Base-by-base conservation (phyloP, 345 rosid genomes). In the Noccaea caerulescens region DNA sequence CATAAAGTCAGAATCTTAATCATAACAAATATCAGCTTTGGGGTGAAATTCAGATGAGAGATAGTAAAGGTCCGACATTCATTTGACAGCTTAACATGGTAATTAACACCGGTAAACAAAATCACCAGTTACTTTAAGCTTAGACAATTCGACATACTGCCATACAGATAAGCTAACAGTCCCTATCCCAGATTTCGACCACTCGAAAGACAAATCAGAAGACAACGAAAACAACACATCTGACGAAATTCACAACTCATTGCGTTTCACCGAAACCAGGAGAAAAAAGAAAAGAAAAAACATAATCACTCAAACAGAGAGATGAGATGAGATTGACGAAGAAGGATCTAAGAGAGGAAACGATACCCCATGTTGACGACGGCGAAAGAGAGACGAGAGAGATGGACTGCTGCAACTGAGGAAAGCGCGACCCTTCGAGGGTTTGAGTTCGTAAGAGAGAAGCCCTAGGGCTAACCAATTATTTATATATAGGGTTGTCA, bases 301-400 rank as follows among this genome's bases (percentile, higher is more conserved):
- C 72, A 73, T 5, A 18, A 11, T 34, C 33, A 3, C 32, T 20
- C 0, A 27, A 11, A 33, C 23, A 0, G 6, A 61, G 73, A 20
- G 23, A 20, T 20, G 27, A 42, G 32, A 44, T 41, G 41, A 75
- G 64, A 6, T 1, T 23, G 58, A 30, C 11, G 3, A 68, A 0
- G 18, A 11, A 25, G 51, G 52, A 63, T 38, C 66, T 0, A 27
- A 45, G 27, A 44, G 44, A 43, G 7, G 23, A 60, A 46, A 32
- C 13, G 41, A 23, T 70, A 76, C 80, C 80, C 76, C 80, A 76
- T 76, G 50, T 49, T 76, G 47, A 36, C 76, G 80, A 62, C 63
- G 52, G 79, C 65, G 76, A 16, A 67, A 39, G 66, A 37, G 34
- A 37, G 56, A 44, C 30, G 23, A 54, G 64, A 53, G 44, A 66